phyloP scores from a whole-genome alignment of 371 early-diverging fungal genomes.

The Apophysomyces trapeziformis region DNA sequence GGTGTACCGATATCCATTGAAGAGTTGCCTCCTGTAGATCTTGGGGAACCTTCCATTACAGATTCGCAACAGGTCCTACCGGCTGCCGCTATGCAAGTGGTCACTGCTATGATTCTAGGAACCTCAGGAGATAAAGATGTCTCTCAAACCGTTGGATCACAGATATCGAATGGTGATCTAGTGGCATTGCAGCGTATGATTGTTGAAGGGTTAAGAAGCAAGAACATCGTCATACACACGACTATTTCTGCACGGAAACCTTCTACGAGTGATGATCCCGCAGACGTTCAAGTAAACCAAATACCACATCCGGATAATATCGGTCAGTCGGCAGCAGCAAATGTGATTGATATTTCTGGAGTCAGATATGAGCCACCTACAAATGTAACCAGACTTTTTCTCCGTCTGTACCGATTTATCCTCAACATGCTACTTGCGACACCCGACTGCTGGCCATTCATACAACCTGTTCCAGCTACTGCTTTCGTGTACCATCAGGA shows the following conservation, averaged over 20 bases:
- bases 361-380: slow-evolving; percentile 41
- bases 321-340: neutral
- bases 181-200: slow-evolving; percentile 49
- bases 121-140: slow-evolving; percentile 56
- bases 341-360: slow-evolving; percentile 24
- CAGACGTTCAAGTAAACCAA: neutral
- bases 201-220: slow-evolving; percentile 39
- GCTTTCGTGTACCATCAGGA: slow-evolving; percentile 38
- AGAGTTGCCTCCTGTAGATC: slow-evolving; percentile 38
- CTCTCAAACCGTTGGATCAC: slow-evolving; percentile 45
- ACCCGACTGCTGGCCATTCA: slow-evolving; percentile 51
- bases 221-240: slow-evolving; percentile 42
- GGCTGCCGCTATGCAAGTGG: slow-evolving; percentile 45
- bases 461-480: slow-evolving; percentile 37
- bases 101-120: slow-evolving; percentile 50
- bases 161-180: slow-evolving; percentile 52
- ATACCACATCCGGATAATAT: too few relatives aligned
- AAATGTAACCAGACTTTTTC: slow-evolving; percentile 43
- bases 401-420: slow-evolving; percentile 49
- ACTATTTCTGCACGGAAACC: slow-evolving; percentile 19
- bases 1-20: slow-evolving; percentile 36
- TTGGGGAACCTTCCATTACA: slow-evolving; percentile 27
- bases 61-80: slow-evolving; percentile 51
- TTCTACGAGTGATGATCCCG: neutral
- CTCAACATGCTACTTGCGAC: slow-evolving; percentile 49